Percentiles rank a stretch among this genome's conserved stretches.
These are phyloP conservation scores for Lactarius evosmus DNA, from an alignment of 768 basidiomycete species.

Conservation along the genomic window DNA sequence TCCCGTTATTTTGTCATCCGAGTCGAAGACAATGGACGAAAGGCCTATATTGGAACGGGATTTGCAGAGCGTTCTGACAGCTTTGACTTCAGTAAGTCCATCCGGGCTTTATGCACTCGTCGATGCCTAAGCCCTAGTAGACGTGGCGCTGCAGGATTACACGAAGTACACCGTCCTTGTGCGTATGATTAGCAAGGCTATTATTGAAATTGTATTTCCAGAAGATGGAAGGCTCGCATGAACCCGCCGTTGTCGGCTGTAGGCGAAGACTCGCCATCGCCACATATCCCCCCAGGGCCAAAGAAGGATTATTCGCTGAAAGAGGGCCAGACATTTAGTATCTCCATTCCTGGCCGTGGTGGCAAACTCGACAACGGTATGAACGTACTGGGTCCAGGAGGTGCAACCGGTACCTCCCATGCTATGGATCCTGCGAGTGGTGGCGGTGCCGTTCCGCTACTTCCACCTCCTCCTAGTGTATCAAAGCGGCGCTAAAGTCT, in stretches of 20 bases:
- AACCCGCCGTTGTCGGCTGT: slow-evolving; percentile 45
- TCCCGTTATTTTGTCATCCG: slow-evolving; percentile 93
- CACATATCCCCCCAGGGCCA: slow-evolving; percentile 69
- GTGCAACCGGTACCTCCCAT: slow-evolving; percentile 16
- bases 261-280: slow-evolving; percentile 48
- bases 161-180: slow-evolving; percentile 53
- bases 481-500: slow-evolving; percentile 41
- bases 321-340: slow-evolving; percentile 92
- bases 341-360: slow-evolving; percentile 80
- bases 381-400: slow-evolving; percentile 31
- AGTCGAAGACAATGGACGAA: slow-evolving; percentile 82
- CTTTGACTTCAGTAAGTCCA: slow-evolving; percentile 82
- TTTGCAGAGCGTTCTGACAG: slow-evolving; percentile 86
- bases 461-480: slow-evolving; percentile 82
- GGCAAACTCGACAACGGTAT: slow-evolving; percentile 39
- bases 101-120: background rate
- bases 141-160: slow-evolving; percentile 84
- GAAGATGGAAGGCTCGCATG: slow-evolving; percentile 26
- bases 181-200: background rate
- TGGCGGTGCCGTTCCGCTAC: slow-evolving; percentile 54
- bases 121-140: slow-evolving; percentile 37
- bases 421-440: slow-evolving; percentile 29
- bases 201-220: background rate
- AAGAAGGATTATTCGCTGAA: slow-evolving; percentile 94
- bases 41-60: slow-evolving; percentile 93